These are phyloP conservation scores for Wickerhamiella nectarea DNA, from an alignment of 805 yeast genomes.

Conservation along the genomic window DNA sequence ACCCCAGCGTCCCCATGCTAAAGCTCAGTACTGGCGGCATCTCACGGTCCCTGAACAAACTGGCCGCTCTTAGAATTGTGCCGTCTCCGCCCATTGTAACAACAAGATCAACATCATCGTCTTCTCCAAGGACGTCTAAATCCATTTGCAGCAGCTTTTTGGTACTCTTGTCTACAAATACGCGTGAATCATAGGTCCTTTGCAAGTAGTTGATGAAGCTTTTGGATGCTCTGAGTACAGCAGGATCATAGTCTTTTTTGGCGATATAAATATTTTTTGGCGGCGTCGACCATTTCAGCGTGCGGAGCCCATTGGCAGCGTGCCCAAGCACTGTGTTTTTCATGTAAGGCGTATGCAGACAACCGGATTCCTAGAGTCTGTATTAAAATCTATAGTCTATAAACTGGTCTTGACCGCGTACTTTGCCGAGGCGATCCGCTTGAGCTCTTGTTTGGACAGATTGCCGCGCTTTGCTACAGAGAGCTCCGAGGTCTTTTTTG, in stretches of 20 bases:
- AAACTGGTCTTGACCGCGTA: neutral
- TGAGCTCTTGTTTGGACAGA: slow-evolving; percentile 4
- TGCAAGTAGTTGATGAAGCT: slow-evolving; percentile 49
- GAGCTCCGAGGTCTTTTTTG: neutral
- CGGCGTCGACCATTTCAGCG: slow-evolving; percentile 54
- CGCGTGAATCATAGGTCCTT: slow-evolving; percentile 48
- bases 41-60: slow-evolving; percentile 46
- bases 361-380: no score
- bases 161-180: slow-evolving; percentile 63
- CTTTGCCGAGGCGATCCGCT: slow-evolving; percentile 8
- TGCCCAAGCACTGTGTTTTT: slow-evolving; percentile 1
- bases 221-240: slow-evolving; percentile 53
- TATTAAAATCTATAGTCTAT: no score
- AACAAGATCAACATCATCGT: slow-evolving; percentile 46
- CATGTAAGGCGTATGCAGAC: neutral
- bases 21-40: slow-evolving; percentile 87
- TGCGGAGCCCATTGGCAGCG: slow-evolving; percentile 14
- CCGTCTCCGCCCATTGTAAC: slow-evolving; percentile 97
- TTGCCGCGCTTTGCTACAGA: neutral
- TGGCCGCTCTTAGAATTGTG: slow-evolving; percentile 72
- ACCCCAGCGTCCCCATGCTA: slow-evolving; percentile 85
- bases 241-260: slow-evolving; percentile 68
- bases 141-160: slow-evolving; percentile 33
- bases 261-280: slow-evolving; percentile 64
- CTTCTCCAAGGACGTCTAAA: slow-evolving; percentile 28